These are phyloP conservation scores for Fusarium torulosum DNA, from an alignment of 2,329 filamentous ascomycete genomes.

Conservation along the genomic window DNA sequence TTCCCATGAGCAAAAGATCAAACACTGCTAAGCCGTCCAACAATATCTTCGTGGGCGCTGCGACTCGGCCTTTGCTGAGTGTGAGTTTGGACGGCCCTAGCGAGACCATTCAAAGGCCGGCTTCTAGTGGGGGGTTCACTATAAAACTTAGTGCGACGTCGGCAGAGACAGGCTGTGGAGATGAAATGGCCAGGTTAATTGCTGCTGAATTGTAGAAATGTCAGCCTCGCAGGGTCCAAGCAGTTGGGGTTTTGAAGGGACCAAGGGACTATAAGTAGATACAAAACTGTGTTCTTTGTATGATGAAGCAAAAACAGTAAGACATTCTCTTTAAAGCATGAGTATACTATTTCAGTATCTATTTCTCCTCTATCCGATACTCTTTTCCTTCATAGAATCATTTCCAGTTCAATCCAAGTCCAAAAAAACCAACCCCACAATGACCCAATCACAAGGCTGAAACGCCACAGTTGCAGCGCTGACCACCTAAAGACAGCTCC, in stretches of 20 bases:
- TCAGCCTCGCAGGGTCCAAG: slow-evolving; percentile 41
- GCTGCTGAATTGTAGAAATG: slow-evolving; percentile 3
- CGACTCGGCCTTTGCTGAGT: slow-evolving; percentile 7
- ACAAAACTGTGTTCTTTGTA: too few relatives aligned
- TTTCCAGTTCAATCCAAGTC: not conserved
- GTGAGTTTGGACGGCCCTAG: slow-evolving; percentile 13
- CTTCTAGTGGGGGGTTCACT: slow-evolving; percentile 41
- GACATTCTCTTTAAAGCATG: too few relatives aligned
- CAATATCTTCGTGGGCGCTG: slow-evolving; percentile 13
- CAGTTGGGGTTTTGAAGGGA: not conserved
- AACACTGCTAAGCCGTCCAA: not conserved
- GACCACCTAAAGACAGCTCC: slow-evolving; percentile 35
- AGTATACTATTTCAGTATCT: not conserved
- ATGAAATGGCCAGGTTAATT: not conserved
- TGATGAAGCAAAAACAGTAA: too few relatives aligned
- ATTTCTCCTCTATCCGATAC: too few relatives aligned
- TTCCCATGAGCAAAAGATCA: slow-evolving; percentile 9
- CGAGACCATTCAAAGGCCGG: slow-evolving; percentile 17
- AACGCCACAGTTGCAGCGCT: slow-evolving; percentile 34
- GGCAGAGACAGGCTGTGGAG: slow-evolving; percentile 19
- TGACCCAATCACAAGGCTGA: slow-evolving; percentile 46
- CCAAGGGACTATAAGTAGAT: not conserved
- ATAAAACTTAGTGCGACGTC: slow-evolving; percentile 38
- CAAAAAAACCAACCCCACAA: slow-evolving; percentile 15
- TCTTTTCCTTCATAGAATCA: not conserved